phyloP scores from a whole-genome alignment of 2,329 filamentous ascomycete species.

The Ophiostoma himal-ulmi region DNA sequence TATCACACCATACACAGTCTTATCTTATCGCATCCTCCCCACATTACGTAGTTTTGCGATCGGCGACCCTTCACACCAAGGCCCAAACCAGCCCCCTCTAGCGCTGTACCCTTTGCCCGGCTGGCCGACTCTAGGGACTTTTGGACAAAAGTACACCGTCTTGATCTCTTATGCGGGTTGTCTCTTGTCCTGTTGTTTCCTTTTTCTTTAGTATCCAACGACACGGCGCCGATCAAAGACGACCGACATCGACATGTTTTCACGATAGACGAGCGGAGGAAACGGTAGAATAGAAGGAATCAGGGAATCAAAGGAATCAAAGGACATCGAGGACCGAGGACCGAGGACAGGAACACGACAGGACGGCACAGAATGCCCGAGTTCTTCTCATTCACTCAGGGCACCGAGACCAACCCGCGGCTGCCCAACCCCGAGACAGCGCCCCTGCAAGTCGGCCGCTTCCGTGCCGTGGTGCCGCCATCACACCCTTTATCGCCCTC shows the following conservation, averaged over 20 bases:
- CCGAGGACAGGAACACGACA: not conserved
- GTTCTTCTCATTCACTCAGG: conserved; percentile 63
- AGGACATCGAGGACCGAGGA: not conserved
- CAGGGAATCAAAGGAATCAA: not conserved
- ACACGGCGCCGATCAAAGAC: not conserved
- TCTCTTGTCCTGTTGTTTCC: not conserved
- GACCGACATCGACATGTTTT: not conserved
- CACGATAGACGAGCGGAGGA: conserved; percentile 4
- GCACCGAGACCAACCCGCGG: conserved; percentile 52
- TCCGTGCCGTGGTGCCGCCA: conserved; percentile 48
- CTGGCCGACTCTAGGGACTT: not conserved
- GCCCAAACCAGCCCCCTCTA: conserved; percentile 5
- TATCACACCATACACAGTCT: not conserved
- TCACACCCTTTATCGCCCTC: not conserved
- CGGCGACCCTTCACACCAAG: not conserved
- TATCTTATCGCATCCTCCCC: conserved; percentile 11
- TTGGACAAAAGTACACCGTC: not conserved
- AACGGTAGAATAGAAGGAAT: not conserved
- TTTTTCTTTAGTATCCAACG: not conserved
- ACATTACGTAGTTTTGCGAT: conserved; percentile 10
- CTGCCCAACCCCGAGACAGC: conserved; percentile 45
- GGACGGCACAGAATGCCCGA: conserved; percentile 45
- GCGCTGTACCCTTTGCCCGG: not conserved
- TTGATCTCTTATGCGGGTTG: not conserved
- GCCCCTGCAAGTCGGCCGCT: conserved; percentile 58